Base-by-base conservation (phyloP, 129 eudicot species). In the Flaveria ramosissima region DNA sequence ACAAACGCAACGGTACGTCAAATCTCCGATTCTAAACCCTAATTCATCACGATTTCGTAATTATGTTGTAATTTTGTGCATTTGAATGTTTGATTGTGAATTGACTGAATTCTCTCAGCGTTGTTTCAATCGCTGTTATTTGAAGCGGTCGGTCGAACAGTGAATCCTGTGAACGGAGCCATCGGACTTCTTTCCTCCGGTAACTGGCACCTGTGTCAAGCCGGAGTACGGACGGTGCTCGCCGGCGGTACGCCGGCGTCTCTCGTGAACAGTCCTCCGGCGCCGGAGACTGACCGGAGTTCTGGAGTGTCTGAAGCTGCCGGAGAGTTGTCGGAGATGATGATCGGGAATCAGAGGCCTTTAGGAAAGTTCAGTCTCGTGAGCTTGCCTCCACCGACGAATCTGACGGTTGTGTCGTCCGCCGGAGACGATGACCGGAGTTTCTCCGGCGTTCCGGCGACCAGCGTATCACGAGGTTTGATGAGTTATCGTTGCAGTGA, bases 91-190 rank as follows among this genome's bases (percentile, higher is more conserved):
- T 23, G 6, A 4, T 2, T 20, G 12, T 59, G 26, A 23, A 23
- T 23, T 23, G 26, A 23, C 26, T 23, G 26, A 23, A n/a, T 17
- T 26, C 53, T 51, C 11, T 27, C 87, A 92, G 97, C 88, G 52
- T 30, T 92, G 73, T 92, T 92, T 48, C 92, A 85, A 42, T 92
- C 97, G 14, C 84, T 92, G 6, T 27, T 92, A 51, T 87, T 84
- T 66, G 97, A 92, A 83, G 97, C 97, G 21, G 88, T 90, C 53
- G 97, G 97, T 8, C 82, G 97, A 1, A 87, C 97, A 9, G 86
- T 92, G 48, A 92, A 92, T 70, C 97, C 97, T 41, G 92, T 92
- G 20, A 85, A 75, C 76, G 97, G 97, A 17, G 92, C 92, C 3
- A 83, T 87, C 16, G 95, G 97, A 41, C 92, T 92, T 4, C 80